A percentile compares a stretch with the other conserved stretches of the same genome.
Evolutionary conservation across 2,329 filamentous ascomycete species (phyloP).

Genomic region (Colletotrichum gloeosporioides): DNA sequence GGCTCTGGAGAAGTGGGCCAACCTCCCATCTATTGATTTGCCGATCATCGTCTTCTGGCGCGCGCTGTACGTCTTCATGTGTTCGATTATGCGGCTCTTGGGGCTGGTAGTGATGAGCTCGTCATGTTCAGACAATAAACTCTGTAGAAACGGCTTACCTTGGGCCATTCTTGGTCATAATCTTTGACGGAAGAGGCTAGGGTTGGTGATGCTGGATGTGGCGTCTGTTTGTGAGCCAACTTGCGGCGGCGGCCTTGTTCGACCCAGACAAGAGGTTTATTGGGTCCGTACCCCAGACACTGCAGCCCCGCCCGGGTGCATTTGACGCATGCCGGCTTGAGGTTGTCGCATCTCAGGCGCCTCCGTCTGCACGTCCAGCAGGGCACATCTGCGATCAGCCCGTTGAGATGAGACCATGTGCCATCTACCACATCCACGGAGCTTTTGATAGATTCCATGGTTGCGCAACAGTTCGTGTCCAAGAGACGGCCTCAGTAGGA

Average conservation of each 20-base stretch:
- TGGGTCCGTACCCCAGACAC: conserved; percentile 1
- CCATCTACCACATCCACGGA: background rate
- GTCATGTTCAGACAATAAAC: fast-evolving
- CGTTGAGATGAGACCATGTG: background rate
- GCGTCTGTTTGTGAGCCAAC: background rate
- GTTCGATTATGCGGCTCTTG: fast-evolving
- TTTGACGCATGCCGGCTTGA: conserved; percentile 24
- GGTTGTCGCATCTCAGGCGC: conserved; percentile 25
- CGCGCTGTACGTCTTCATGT: background rate
- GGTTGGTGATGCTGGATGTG: background rate
- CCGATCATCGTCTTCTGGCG: background rate
- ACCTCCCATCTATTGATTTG: background rate
- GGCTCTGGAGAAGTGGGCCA: background rate
- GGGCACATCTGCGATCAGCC: background rate
- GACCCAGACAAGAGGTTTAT: background rate
- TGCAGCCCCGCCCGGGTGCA: conserved; percentile 21
- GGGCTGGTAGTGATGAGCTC: fast-evolving
- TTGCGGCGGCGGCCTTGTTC: background rate
- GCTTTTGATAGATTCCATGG: background rate
- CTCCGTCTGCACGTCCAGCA: background rate
- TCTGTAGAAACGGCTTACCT: background rate
- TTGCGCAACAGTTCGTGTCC: fast-evolving
- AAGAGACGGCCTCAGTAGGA: fast-evolving
- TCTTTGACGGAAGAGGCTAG: background rate
- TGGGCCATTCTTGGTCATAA: background rate